Conservation (phyloP, 805 yeast genomes). For the Dipodascopsis uninucleata region DNA sequence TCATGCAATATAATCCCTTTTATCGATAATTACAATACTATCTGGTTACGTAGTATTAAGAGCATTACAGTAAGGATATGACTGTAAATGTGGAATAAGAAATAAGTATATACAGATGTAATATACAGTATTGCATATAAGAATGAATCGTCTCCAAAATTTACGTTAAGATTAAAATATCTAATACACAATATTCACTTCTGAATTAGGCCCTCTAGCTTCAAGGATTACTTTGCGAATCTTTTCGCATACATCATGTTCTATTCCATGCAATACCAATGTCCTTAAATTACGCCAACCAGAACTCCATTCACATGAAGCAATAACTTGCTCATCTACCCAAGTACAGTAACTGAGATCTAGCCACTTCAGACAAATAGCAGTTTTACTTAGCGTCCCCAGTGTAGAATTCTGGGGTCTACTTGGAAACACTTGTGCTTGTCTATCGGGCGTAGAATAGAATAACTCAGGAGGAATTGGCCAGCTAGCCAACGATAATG, state of each 20-base stretch:
- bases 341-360: slow-evolving; percentile 24
- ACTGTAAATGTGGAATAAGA: slow-evolving; percentile 4
- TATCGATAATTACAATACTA: too few relatives aligned
- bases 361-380: slow-evolving; percentile 20
- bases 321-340: slow-evolving; percentile 17
- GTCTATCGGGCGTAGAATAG: slow-evolving; percentile 14
- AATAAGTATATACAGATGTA: too few relatives aligned
- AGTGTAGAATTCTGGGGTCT: slow-evolving; percentile 11
- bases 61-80: too few relatives aligned
- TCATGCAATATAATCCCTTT: too few relatives aligned
- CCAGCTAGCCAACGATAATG: slow-evolving; percentile 26
- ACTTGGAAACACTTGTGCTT: slow-evolving; percentile 18
- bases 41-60: too few relatives aligned
- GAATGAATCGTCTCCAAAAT: too few relatives aligned
- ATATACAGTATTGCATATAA: too few relatives aligned
- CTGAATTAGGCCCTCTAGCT: background rate
- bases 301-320: slow-evolving; percentile 21
- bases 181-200: too few relatives aligned
- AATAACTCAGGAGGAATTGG: slow-evolving; percentile 28
- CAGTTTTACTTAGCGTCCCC: slow-evolving; percentile 8
- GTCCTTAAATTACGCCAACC: slow-evolving; percentile 20
- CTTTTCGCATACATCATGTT: background rate
- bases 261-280: slow-evolving; percentile 14
- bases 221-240: slow-evolving; percentile 2
- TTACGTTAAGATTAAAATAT: too few relatives aligned